These are phyloP conservation scores for Pulveroboletus sp. DNA, from an alignment of 768 basidiomycete genomes.

Conservation along the genomic window DNA sequence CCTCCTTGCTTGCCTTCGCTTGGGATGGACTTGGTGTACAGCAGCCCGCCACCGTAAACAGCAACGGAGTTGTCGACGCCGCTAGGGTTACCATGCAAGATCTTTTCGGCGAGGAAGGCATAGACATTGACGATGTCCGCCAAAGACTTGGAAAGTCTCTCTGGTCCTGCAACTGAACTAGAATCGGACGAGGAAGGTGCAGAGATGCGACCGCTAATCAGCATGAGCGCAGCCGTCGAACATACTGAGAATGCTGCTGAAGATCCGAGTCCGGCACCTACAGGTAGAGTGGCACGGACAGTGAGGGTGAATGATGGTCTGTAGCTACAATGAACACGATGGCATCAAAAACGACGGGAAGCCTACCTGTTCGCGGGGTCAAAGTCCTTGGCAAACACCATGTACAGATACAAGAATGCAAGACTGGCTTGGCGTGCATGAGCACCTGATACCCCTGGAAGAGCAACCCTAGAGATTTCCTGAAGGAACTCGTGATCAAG, in stretches of 20 bases:
- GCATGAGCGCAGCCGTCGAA: constrained; percentile 72
- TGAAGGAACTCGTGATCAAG: constrained; percentile 74
- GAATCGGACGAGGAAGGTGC: constrained; percentile 39
- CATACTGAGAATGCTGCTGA: constrained; percentile 95
- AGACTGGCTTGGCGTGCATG: constrained; percentile 49
- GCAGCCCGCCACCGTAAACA: constrained; percentile 88
- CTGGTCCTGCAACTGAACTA: constrained; percentile 36
- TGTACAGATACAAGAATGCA: constrained; percentile 92
- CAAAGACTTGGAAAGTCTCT: constrained; percentile 56
- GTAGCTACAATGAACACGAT: constrained; percentile 1
- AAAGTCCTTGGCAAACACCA: constrained; percentile 52
- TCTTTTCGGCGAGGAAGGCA: constrained; percentile 94
- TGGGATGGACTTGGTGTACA: constrained; percentile 71
- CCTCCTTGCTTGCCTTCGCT: constrained; percentile 64
- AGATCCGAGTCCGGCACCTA: constrained; percentile 94
- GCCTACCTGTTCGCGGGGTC: constrained; percentile 54
- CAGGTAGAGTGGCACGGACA: constrained; percentile 84
- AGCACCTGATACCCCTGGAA: constrained; percentile 29
- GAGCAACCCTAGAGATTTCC: constrained; percentile 51
- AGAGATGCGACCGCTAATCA: constrained; percentile 66
- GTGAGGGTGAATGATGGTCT: constrained; percentile 80
- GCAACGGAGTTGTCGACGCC: constrained; percentile 96
- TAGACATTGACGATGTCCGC: constrained; percentile 86
- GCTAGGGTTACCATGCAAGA: constrained; percentile 94
- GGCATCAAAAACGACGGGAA: constrained; percentile 15